phyloP scores from a whole-genome alignment of 495 filamentous ascomycete species.

The Aspergillus cavernicola region DNA sequence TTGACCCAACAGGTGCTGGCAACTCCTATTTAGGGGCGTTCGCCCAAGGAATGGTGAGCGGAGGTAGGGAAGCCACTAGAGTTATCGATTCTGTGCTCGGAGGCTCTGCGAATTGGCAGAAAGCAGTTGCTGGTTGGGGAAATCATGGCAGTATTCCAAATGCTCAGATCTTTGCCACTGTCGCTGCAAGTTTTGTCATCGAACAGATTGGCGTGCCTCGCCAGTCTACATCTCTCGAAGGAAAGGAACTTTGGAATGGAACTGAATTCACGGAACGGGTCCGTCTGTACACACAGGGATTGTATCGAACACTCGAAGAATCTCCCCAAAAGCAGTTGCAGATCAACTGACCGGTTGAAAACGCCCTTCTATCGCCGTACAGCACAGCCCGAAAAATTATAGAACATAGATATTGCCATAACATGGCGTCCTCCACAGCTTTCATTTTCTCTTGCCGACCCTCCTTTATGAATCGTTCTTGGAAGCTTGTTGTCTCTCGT shows the following conservation, averaged over 20 bases:
- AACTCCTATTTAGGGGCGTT: conserved; percentile 88
- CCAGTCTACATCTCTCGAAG: conserved; percentile 47
- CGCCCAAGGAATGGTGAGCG: conserved; percentile 66
- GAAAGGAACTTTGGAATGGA: conserved; percentile 77
- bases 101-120: conserved; percentile 29
- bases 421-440: conserved; percentile 22
- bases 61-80: conserved; percentile 38
- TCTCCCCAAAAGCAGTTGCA: conserved; percentile 42
- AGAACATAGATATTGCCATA: conserved; percentile 31
- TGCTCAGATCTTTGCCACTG: conserved; percentile 73
- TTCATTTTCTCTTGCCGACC: conserved; percentile 9
- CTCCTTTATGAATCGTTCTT: conserved; percentile 51
- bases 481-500: conserved; percentile 62
- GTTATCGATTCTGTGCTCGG: conserved; percentile 34
- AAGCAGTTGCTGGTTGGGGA: conserved; percentile 25
- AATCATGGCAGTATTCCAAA: conserved; percentile 51
- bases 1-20: conserved; percentile 94
- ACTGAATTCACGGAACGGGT: conserved; percentile 50
- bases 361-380: conserved; percentile 47
- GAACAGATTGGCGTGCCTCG: conserved; percentile 86
- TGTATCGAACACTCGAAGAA: conserved; percentile 44
- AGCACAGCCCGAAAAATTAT: conserved; percentile 42
- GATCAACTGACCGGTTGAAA: conserved; percentile 44
- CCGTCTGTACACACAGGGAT: conserved; percentile 50
- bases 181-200: conserved; percentile 89